A percentile compares a stretch with the other conserved stretches of the same genome.
Evolutionary conservation across 2,329 filamentous ascomycete species (phyloP).

Genomic region (Xylariaceae sp.): DNA sequence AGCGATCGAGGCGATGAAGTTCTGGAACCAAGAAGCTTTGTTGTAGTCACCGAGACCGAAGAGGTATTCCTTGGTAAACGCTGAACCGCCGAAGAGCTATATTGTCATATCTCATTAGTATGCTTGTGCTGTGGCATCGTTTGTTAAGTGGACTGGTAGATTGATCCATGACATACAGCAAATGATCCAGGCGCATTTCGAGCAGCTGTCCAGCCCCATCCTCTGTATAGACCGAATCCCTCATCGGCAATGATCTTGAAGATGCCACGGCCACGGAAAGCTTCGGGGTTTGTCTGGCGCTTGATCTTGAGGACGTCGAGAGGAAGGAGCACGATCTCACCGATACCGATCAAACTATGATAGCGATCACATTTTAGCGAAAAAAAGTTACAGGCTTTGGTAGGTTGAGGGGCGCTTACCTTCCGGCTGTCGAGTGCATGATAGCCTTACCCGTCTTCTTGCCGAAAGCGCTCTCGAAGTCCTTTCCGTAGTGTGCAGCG

Average conservation of each 20-base stretch:
- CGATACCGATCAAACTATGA: constrained; percentile 83
- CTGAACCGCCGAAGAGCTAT: constrained; percentile 96
- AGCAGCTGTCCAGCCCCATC: constrained; percentile 96
- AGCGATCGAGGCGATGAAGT: constrained; percentile 93
- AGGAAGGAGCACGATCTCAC: constrained; percentile 91
- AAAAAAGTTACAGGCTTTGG: background rate
- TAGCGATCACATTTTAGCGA: constrained; percentile 38
- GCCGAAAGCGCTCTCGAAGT: constrained; percentile 87
- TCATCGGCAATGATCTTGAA: constrained; percentile 88
- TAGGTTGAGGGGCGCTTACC: constrained; percentile 43
- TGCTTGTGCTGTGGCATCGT: constrained; percentile 42
- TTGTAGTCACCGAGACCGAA: constrained; percentile 93
- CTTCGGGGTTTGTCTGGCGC: constrained; percentile 97
- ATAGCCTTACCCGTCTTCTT: constrained; percentile 98
- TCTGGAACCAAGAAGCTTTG: constrained; percentile 87
- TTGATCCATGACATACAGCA: constrained; percentile 60
- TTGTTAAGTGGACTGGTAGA: constrained; percentile 10
- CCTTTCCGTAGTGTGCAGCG: constrained; percentile 68
- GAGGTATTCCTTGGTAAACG: constrained; percentile 95
- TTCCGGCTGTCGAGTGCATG: constrained; percentile 94
- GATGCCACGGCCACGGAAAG: constrained; percentile 90
- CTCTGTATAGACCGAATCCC: constrained; percentile 91
- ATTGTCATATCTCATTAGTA: too few relatives aligned
- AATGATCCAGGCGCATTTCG: constrained; percentile 96
- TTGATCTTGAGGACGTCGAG: constrained; percentile 99